Conservation (phyloP, 345 rosid species). For the Aquilaria yunnanensis region DNA sequence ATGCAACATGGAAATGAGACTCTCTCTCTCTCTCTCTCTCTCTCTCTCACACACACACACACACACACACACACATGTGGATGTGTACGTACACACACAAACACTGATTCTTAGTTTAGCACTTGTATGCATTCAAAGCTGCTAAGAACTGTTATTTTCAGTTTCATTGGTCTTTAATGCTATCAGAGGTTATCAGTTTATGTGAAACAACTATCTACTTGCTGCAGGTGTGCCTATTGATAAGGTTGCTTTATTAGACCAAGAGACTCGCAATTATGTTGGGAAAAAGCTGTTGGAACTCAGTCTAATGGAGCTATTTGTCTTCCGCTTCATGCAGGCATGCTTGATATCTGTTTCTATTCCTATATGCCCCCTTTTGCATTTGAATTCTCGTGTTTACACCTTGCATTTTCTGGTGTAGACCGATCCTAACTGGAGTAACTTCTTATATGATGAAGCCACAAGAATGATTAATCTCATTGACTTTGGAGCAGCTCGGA, state of each 20-base stretch:
- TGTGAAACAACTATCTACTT: conserved; percentile 14
- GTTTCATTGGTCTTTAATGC: no score
- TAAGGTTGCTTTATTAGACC: conserved; percentile 74
- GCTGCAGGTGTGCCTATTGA: conserved; percentile 77
- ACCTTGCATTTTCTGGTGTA: conserved; percentile 26
- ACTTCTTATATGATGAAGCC: conserved; percentile 70
- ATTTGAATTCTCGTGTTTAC: conserved; percentile 6
- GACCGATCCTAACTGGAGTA: conserved; percentile 99
- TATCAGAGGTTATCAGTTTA: no score
- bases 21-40: no score
- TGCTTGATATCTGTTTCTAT: conserved; percentile 4
- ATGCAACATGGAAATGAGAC: no score
- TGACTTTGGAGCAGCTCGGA: conserved; percentile 95
- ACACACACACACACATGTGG: no score
- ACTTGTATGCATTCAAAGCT: no score
- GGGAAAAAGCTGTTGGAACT: conserved; percentile 82
- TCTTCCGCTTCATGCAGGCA: conserved; percentile 91
- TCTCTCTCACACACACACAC: no score
- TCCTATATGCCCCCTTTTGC: neutral
- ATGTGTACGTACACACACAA: no score
- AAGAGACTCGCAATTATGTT: conserved; percentile 71
- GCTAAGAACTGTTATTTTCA: no score
- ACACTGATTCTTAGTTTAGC: no score
- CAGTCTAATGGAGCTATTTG: conserved; percentile 80
- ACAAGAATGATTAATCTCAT: conserved; percentile 74